Conservation (phyloP, 1,139 yeast genomes). For the Zygoascus sp. region DNA sequence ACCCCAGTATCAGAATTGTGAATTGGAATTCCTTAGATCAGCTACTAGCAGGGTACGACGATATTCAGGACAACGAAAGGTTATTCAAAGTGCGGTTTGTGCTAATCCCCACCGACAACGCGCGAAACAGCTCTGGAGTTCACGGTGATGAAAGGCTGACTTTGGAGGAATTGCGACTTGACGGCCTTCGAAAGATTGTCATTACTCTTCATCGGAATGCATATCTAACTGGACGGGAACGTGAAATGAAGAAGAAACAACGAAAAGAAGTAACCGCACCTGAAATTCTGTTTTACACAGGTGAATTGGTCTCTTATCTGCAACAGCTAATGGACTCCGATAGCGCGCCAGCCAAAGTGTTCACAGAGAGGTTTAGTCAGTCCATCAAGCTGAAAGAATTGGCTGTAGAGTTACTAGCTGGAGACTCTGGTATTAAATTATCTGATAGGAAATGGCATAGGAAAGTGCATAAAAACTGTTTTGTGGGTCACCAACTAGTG, state of each 20-base stretch:
- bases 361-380: slow-evolving; percentile 29
- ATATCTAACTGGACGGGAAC: slow-evolving; percentile 45
- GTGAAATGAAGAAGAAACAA: slow-evolving; percentile 29
- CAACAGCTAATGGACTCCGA: slow-evolving; percentile 39
- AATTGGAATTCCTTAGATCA: slow-evolving; percentile 96
- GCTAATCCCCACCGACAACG: slow-evolving; percentile 63
- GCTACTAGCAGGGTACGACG: slow-evolving; percentile 82
- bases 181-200: slow-evolving; percentile 75
- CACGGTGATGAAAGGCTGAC: slow-evolving; percentile 51
- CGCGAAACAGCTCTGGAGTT: slow-evolving; percentile 29
- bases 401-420: slow-evolving; percentile 63
- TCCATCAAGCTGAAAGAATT: slow-evolving; percentile 45
- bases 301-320: slow-evolving; percentile 68
- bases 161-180: slow-evolving; percentile 81
- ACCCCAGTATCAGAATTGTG: slow-evolving; percentile 49
- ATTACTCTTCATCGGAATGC: slow-evolving; percentile 60
- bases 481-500: slow-evolving; percentile 80
- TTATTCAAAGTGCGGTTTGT: slow-evolving; percentile 77
- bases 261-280: slow-evolving; percentile 56
- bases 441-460: slow-evolving; percentile 91
- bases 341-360: slow-evolving; percentile 16
- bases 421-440: slow-evolving; percentile 49
- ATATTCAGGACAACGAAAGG: slow-evolving; percentile 53
- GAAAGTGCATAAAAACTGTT: slow-evolving; percentile 70
- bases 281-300: slow-evolving; percentile 83